phyloP scores from a whole-genome alignment of 495 filamentous ascomycete genomes.

The Penicillium tannophilum region DNA sequence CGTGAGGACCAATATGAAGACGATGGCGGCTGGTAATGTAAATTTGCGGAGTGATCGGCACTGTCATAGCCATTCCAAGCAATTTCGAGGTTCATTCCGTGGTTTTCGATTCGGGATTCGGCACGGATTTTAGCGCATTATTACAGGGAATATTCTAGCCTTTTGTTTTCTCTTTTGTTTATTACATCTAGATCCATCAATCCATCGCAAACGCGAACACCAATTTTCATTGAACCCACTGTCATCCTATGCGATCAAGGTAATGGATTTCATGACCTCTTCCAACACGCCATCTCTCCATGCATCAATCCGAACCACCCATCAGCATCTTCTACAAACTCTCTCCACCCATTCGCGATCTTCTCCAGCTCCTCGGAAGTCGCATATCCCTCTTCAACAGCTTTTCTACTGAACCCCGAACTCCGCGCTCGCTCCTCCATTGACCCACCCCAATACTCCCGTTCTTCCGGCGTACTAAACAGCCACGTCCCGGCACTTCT shows the following conservation, averaged over 20 bases:
- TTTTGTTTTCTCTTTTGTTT: no score
- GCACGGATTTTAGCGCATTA: background rate
- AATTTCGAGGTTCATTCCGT: background rate
- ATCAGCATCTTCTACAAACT: slow-evolving; percentile 48
- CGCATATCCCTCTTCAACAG: background rate
- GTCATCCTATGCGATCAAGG: no score
- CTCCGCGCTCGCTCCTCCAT: slow-evolving; percentile 38
- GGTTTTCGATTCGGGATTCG: background rate
- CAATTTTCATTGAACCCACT: no score
- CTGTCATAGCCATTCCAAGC: background rate
- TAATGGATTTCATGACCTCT: slow-evolving; percentile 2
- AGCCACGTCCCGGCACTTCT: background rate
- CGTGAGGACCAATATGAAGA: slow-evolving; percentile 27
- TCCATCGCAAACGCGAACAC: no score
- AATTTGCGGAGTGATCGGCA: background rate
- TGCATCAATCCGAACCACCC: slow-evolving; percentile 55
- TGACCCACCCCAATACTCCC: slow-evolving; percentile 45
- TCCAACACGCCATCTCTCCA: slow-evolving; percentile 57
- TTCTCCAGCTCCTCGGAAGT: background rate
- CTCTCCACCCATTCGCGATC: slow-evolving; percentile 11
- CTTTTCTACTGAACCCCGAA: background rate
- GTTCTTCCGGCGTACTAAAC: background rate
- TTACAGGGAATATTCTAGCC: background rate
- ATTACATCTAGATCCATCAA: no score
- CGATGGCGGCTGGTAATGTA: background rate